A percentile compares a stretch with the other conserved stretches of the same genome.
Conservation (phyloP, 2,329 filamentous ascomycete species). For the Cytospora schulzeri region DNA sequence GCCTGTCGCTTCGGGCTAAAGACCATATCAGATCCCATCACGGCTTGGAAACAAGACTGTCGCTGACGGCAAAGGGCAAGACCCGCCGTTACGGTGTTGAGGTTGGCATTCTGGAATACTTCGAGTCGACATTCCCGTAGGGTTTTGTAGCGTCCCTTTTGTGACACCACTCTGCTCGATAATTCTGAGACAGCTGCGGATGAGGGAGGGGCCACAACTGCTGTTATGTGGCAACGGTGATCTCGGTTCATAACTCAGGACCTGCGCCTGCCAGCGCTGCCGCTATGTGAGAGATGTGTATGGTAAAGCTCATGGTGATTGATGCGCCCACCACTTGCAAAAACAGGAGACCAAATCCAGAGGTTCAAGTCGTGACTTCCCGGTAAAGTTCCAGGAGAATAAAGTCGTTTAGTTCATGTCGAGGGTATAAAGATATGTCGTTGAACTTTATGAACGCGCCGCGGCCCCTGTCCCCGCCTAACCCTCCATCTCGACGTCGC, state of each 20-base stretch:
- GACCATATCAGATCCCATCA: too few relatives aligned
- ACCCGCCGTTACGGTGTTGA: too few relatives aligned
- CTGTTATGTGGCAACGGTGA: too few relatives aligned
- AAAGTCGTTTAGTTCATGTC: neutral
- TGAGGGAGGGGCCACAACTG: too few relatives aligned
- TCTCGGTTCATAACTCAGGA: neutral
- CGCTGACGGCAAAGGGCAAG: too few relatives aligned
- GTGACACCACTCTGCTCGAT: too few relatives aligned
- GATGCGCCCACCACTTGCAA: neutral
- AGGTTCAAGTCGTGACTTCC: neutral
- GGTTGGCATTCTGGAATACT: too few relatives aligned
- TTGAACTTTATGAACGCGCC: neutral
- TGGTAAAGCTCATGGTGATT: neutral
- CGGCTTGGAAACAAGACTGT: too few relatives aligned
- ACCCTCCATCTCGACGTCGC: slow-evolving; percentile 38
- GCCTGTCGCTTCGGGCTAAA: too few relatives aligned
- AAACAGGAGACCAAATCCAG: neutral
- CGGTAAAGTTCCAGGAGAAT: neutral
- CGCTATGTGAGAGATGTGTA: neutral
- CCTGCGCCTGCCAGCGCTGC: neutral
- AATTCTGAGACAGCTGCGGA: too few relatives aligned
- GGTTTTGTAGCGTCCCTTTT: too few relatives aligned
- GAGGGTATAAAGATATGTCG: neutral
- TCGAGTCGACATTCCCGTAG: too few relatives aligned
- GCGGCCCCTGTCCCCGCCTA: slow-evolving; percentile 19